These are phyloP conservation scores for Candida insectorum DNA, from an alignment of 805 yeast species.

Conservation along the genomic window DNA sequence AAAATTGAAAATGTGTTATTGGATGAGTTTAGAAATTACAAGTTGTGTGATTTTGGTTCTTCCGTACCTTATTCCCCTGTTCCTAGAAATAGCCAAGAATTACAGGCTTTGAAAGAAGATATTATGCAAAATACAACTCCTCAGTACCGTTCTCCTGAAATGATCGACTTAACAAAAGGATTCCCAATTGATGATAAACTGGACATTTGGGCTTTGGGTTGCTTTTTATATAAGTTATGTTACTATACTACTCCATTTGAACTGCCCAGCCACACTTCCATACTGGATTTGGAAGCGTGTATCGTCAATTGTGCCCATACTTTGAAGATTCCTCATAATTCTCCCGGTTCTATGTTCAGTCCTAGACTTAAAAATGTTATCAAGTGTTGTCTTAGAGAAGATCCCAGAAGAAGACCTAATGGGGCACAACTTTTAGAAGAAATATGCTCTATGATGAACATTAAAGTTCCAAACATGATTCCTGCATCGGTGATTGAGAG, in stretches of 20 bases:
- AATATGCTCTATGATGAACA: conserved; percentile 56
- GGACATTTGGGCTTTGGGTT: conserved; percentile 84
- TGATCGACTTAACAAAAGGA: conserved; percentile 69
- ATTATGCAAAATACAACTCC: conserved; percentile 79
- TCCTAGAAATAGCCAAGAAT: conserved; percentile 60
- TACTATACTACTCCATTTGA: conserved; percentile 85
- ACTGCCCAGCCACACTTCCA: conserved; percentile 31
- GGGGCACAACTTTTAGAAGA: conserved; percentile 70
- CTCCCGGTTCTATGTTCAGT: conserved; percentile 47
- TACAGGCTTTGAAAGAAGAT: conserved; percentile 59
- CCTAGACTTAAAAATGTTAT: conserved; percentile 63
- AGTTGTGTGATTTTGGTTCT: conserved; percentile 81
- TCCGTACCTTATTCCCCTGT: conserved; percentile 63
- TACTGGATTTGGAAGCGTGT: conserved; percentile 50
- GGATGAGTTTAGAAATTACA: conserved; percentile 54
- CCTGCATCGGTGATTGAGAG: conserved; percentile 33
- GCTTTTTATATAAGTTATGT: conserved; percentile 71
- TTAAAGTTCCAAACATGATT: conserved; percentile 39
- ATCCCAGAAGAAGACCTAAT: conserved; percentile 72
- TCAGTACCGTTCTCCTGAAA: conserved; percentile 81
- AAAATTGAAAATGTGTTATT: conserved; percentile 79
- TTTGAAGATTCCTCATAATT: conserved; percentile 45
- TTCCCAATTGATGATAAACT: conserved; percentile 77
- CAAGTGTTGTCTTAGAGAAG: conserved; percentile 55
- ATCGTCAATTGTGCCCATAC: conserved; percentile 55